Conservation (phyloP, 257 asterid genomes). For the Misopates orontium region DNA sequence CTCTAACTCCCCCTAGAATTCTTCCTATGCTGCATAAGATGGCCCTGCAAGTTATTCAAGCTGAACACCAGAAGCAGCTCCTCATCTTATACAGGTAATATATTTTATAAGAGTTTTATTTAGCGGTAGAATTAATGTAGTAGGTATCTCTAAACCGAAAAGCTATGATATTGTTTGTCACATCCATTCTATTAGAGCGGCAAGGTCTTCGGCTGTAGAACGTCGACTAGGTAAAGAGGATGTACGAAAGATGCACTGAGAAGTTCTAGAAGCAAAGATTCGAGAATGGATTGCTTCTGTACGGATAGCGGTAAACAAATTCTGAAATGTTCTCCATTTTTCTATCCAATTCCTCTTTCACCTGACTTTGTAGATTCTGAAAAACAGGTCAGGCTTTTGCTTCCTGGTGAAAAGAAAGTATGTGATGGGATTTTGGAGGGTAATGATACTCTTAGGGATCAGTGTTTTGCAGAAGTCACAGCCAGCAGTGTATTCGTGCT, state of each 20-base stretch:
- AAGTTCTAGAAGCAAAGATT: conserved; percentile 86
- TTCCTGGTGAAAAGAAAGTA: conserved; percentile 81
- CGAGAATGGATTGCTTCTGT: conserved; percentile 85
- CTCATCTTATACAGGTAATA: conserved; percentile 63
- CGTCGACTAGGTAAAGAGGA: conserved; percentile 93
- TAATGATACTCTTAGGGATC: conserved; percentile 68
- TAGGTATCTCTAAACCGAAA: conserved; percentile 9
- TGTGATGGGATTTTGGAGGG: conserved; percentile 70
- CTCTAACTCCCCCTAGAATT: conserved; percentile 72
- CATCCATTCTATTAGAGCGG: conserved; percentile 54
- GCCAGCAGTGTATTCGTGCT: conserved; percentile 66
- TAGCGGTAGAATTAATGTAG: background rate
- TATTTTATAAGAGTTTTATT: conserved; percentile 12
- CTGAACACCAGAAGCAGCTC: conserved; percentile 76
- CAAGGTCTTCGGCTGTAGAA: conserved; percentile 69
- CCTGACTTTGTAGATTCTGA: conserved; percentile 16
- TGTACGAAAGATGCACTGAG: conserved; percentile 98
- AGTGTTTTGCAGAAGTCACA: conserved; percentile 77
- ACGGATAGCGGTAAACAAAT: conserved; percentile 41
- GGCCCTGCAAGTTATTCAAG: conserved; percentile 72
- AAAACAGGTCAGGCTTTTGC: conserved; percentile 77
- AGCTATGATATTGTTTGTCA: conserved; percentile 9
- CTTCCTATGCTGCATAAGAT: conserved; percentile 73
- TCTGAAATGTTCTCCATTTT: conserved; percentile 37
- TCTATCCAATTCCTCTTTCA: conserved; percentile 16